Conservation (phyloP, 2,329 filamentous ascomycete genomes). For the Dendrostoma leiphaemia region DNA sequence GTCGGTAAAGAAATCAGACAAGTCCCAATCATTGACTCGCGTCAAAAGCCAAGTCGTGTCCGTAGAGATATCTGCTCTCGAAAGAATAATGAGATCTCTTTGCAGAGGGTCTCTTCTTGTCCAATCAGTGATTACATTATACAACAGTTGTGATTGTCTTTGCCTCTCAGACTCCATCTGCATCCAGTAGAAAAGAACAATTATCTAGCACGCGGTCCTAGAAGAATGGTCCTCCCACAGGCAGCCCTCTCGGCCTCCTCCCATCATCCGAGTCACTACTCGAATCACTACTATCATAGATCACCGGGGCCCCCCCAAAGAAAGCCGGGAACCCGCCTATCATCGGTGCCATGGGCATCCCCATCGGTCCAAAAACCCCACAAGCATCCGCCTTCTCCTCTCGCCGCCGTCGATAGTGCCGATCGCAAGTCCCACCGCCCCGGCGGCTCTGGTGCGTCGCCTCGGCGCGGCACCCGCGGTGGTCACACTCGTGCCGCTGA, state of each 20-base stretch:
- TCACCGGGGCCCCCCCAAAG: background rate
- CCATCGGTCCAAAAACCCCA: background rate
- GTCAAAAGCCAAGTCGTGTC: too few relatives aligned
- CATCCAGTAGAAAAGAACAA: too few relatives aligned
- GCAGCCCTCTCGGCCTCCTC: background rate
- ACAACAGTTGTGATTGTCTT: too few relatives aligned
- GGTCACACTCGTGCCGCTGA: slow-evolving; percentile 5
- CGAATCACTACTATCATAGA: slow-evolving; percentile 7
- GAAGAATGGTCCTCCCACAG: slow-evolving; percentile 1
- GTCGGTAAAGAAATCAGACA: too few relatives aligned
- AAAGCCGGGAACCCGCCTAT: slow-evolving; percentile 2
- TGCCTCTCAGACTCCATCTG: too few relatives aligned
- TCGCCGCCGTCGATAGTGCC: slow-evolving; percentile 1
- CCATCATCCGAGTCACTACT: slow-evolving; percentile 1
- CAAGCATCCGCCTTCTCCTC: background rate
- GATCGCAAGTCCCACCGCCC: slow-evolving; percentile 5
- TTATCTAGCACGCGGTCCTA: too few relatives aligned
- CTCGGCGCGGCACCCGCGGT: slow-evolving; percentile 2
- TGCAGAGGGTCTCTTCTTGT: too few relatives aligned
- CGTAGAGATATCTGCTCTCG: too few relatives aligned
- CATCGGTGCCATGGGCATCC: background rate
- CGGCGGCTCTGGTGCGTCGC: background rate
- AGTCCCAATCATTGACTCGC: too few relatives aligned
- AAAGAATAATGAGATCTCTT: too few relatives aligned
- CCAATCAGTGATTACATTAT: too few relatives aligned